These are phyloP conservation scores for Vaccinium macrocarpon DNA, from an alignment of 148 eudicot genomes.

Conservation along the genomic window DNA sequence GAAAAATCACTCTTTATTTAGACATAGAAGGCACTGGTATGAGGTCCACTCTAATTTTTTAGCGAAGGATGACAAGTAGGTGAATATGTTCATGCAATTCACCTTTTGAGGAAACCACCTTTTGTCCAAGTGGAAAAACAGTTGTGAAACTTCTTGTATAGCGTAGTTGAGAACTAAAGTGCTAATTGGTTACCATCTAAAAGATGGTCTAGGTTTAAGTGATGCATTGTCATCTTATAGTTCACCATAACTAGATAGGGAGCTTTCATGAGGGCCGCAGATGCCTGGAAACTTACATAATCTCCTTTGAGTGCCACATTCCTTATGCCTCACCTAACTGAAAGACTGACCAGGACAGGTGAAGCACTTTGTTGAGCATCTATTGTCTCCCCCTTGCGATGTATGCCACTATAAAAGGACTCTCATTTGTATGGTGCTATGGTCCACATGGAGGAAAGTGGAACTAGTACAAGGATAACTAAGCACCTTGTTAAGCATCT, in stretches of 20 bases:
- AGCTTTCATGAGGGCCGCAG: background rate
- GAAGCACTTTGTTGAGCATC: background rate
- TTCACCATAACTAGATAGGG: background rate
- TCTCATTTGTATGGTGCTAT: background rate
- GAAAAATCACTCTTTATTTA: background rate
- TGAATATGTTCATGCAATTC: background rate
- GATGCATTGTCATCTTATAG: too few relatives aligned
- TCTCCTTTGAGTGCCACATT: background rate
- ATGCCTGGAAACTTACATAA: background rate
- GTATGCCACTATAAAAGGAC: background rate
- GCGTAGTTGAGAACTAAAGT: too few relatives aligned
- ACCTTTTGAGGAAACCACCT: background rate
- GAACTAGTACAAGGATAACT: background rate
- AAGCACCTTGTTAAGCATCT: background rate
- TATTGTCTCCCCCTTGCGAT: background rate
- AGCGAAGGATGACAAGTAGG: background rate
- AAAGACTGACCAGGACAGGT: background rate
- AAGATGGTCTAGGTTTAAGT: too few relatives aligned
- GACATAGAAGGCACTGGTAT: background rate
- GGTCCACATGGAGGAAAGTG: background rate
- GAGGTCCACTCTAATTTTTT: background rate
- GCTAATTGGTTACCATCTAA: too few relatives aligned
- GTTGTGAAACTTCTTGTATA: background rate
- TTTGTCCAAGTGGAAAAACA: background rate
- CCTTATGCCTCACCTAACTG: background rate